Percentiles rank a stretch among this genome's conserved stretches.
phyloP scores from a whole-genome alignment of 1,284 basidiomycete species.

The Fomitiporia mediterranea region DNA sequence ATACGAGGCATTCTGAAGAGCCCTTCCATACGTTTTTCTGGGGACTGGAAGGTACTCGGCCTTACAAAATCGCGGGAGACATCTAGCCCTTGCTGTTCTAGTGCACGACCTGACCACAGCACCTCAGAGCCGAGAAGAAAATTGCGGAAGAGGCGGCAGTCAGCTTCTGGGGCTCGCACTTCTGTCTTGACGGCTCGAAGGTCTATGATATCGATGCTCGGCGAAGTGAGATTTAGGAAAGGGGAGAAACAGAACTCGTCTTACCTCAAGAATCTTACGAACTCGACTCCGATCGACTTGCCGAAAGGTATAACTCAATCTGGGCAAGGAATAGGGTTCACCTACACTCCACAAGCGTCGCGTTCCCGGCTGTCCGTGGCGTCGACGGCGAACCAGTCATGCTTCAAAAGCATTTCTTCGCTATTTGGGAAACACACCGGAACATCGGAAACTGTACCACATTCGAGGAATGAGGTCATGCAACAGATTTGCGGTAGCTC shows the following conservation, averaged over 20 bases:
- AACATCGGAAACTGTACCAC: constrained; percentile 2
- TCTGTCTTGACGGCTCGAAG: constrained; percentile 7
- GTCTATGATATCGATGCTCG: constrained; percentile 17
- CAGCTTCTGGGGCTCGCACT: neutral
- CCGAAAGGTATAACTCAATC: constrained; percentile 17
- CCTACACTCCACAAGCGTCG: constrained; percentile 11
- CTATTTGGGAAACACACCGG: neutral
- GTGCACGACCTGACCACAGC: constrained; percentile 8
- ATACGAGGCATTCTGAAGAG: constrained; percentile 18
- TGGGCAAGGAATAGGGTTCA: constrained; percentile 19
- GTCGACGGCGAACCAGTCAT: constrained; percentile 7
- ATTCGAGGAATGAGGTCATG: constrained; percentile 12
- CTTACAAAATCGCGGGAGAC: neutral
- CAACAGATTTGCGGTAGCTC: constrained; percentile 18
- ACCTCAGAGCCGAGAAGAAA: constrained; percentile 6
- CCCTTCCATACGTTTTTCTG: constrained; percentile 12
- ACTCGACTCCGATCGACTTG: constrained; percentile 1
- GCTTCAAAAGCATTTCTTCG: constrained; percentile 10
- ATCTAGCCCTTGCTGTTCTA: no score
- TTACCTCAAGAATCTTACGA: neutral
- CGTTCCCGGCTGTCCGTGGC: constrained; percentile 15
- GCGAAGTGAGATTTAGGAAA: constrained; percentile 1
- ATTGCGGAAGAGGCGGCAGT: constrained; percentile 12
- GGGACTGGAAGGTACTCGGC: neutral
- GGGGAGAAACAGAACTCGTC: neutral